These are phyloP conservation scores for Conoideocrella luteorostrata DNA, from an alignment of 2,329 filamentous ascomycete species.

Conservation along the genomic window DNA sequence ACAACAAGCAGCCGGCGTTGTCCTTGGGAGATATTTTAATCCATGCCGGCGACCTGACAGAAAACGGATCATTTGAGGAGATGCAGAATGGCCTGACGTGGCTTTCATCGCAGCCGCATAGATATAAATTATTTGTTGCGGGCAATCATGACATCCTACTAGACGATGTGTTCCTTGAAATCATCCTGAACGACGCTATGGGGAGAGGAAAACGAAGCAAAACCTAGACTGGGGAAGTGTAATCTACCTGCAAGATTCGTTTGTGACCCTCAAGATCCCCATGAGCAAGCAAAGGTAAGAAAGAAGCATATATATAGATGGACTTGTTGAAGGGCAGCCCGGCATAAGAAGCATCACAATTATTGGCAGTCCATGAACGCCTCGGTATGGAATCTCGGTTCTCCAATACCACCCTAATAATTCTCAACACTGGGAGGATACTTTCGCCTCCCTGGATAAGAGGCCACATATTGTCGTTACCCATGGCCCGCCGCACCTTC, in stretches of 20 bases:
- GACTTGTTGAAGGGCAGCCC: not conserved
- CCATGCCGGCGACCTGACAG: constrained; percentile 41
- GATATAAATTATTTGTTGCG: constrained; percentile 36
- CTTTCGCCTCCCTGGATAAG: not conserved
- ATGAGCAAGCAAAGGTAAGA: not conserved
- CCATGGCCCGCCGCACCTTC: constrained; percentile 19
- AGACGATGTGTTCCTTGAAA: constrained; percentile 14
- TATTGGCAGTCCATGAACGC: constrained; percentile 19
- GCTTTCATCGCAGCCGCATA: constrained; percentile 31
- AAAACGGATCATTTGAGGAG: constrained; percentile 35
- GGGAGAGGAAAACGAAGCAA: constrained; percentile 4
- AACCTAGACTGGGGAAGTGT: constrained; percentile 17
- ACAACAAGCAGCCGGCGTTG: constrained; percentile 30
- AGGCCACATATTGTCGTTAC: constrained; percentile 17
- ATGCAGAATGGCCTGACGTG: constrained; percentile 31
- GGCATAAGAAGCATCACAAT: constrained; percentile 10
- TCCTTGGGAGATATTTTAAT: constrained; percentile 40
- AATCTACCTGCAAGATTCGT: constrained; percentile 15
- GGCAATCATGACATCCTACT: constrained; percentile 38
- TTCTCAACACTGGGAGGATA: constrained; percentile 10
- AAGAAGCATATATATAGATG: not conserved
- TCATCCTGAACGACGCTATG: constrained; percentile 13
- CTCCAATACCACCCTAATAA: constrained; percentile 19
- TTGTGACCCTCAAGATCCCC: constrained; percentile 10
- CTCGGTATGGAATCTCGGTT: constrained; percentile 16